Evolutionary conservation across 371 early-diverging fungal species (phyloP).

Genomic region (Choanephora cucurbitarum): DNA sequence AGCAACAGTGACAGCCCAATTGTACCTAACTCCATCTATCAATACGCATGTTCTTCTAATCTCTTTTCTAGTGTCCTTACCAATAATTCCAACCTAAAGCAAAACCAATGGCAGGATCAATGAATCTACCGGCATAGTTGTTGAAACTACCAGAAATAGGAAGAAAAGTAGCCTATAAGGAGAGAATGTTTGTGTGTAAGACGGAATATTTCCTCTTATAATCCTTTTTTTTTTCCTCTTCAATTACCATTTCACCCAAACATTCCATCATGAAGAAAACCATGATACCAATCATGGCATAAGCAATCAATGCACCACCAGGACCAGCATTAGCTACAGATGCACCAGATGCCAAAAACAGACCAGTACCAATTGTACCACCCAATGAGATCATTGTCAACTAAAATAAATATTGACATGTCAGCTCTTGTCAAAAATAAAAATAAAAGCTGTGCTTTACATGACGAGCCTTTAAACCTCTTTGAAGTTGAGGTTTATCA

Average conservation of each 20-base stretch:
- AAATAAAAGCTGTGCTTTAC: too few species aligned
- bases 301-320: conserved; percentile 79
- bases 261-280: conserved; percentile 84
- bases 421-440: too few species aligned
- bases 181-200: too few species aligned
- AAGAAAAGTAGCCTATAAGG: conserved; percentile 59
- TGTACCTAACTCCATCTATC: conserved; percentile 36
- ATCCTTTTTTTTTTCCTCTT: not conserved
- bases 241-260: conserved; percentile 80
- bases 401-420: conserved; percentile 16
- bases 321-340: conserved; percentile 81
- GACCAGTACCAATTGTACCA: conserved; percentile 83
- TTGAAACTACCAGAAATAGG: conserved; percentile 89
- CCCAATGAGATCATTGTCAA: conserved; percentile 82
- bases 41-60: too few species aligned
- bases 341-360: conserved; percentile 84
- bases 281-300: conserved; percentile 72
- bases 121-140: conserved; percentile 79
- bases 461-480: conserved; percentile 36
- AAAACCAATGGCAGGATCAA: conserved; percentile 86
- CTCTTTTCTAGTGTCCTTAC: too few species aligned
- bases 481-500: conserved; percentile 21
- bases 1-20: conserved; percentile 84
- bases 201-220: too few species aligned
- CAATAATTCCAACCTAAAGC: conserved; percentile 83